Evolutionary conservation across 2,329 filamentous ascomycete genomes (phyloP).

Genomic region (Aspergillus sp.): DNA sequence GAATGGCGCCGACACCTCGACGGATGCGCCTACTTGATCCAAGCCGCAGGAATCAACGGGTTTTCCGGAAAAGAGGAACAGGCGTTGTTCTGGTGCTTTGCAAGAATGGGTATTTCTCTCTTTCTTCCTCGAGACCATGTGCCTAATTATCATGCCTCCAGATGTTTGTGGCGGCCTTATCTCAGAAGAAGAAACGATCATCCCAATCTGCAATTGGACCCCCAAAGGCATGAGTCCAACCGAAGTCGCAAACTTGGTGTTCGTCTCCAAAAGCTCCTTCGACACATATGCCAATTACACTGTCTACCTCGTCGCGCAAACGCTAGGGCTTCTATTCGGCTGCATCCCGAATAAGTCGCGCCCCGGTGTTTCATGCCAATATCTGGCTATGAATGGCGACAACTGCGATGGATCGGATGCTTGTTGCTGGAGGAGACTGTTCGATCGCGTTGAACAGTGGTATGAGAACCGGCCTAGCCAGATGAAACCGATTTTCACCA

Average conservation of each 20-base stretch:
- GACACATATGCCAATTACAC: constrained; percentile 45
- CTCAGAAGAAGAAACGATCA: constrained; percentile 42
- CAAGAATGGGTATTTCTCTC: constrained; percentile 37
- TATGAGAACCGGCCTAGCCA: constrained; percentile 22
- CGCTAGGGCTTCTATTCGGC: constrained; percentile 31
- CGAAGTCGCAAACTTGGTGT: constrained; percentile 15
- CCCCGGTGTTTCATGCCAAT: constrained; percentile 10
- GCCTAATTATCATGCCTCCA: constrained; percentile 7
- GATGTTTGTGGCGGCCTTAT: constrained; percentile 46
- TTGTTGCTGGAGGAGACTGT: constrained; percentile 31
- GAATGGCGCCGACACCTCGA: constrained; percentile 45
- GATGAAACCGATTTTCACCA: constrained; percentile 19
- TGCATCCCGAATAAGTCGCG: constrained; percentile 5
- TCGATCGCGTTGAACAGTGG: constrained; percentile 35
- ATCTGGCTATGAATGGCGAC: constrained; percentile 10
- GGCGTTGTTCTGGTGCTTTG: constrained; percentile 48
- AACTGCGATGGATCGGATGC: constrained; percentile 14
- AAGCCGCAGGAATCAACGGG: constrained; percentile 43
- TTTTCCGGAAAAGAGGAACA: constrained; percentile 43
- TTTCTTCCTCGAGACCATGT: neutral
- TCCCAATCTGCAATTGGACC: constrained; percentile 41
- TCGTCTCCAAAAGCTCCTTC: constrained; percentile 24
- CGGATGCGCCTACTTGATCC: constrained; percentile 43
- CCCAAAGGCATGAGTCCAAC: constrained; percentile 13
- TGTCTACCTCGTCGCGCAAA: constrained; percentile 41